Base-by-base conservation (phyloP, 2,329 filamentous ascomycete species). In the Cladorrhinum sp. region DNA sequence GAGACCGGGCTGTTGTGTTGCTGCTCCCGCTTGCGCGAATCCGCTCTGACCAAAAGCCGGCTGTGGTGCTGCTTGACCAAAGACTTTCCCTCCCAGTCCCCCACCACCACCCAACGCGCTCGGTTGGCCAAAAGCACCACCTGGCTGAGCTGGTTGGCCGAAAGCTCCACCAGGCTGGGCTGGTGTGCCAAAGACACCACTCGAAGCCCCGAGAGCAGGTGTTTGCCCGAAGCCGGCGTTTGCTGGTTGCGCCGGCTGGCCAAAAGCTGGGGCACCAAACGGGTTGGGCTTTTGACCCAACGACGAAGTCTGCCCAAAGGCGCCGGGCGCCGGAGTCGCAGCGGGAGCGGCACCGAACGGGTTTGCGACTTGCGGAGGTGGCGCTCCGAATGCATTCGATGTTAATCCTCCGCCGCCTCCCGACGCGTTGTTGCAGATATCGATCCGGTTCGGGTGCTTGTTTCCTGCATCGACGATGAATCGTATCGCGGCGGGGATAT, bases 371-470 rank as follows among this genome's bases (percentile, higher is more conserved):
- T 67, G 60, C 54, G 69, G 61, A 16, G 67, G 12, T 4, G 60
- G 14, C 2, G 23, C 58, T 36, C 59, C 57, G 66, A 85, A 84
- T 1, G 82, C 73, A 68, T 75, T 81, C 65, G 68, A 65, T 63
- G 67, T 73, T n/a, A 36, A 24, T 8, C 50, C 48, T 23, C 62
- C 65, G 53, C 66, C 76, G 7, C 74, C 74, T n/a, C 76, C 64
- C 0, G 61, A 14, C 73, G 42, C 50, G 65, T 79, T 75, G 59
- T 80, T 76, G 72, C 82, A 84, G 20, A 87, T 79, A 65, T 93
- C 89, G 57, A 82, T 77, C 46, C 91, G 83, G 70, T 95, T 96
- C 1, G 91, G 91, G 68, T 92, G 90, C 46, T 86, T 83, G 57
- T 90, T 86, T 58, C 83, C 84, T 21, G 82, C 85, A 4, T 85